Evolutionary conservation across 768 basidiomycete genomes (phyloP).

Genomic region (Cystofilobasidium capitatum): DNA sequence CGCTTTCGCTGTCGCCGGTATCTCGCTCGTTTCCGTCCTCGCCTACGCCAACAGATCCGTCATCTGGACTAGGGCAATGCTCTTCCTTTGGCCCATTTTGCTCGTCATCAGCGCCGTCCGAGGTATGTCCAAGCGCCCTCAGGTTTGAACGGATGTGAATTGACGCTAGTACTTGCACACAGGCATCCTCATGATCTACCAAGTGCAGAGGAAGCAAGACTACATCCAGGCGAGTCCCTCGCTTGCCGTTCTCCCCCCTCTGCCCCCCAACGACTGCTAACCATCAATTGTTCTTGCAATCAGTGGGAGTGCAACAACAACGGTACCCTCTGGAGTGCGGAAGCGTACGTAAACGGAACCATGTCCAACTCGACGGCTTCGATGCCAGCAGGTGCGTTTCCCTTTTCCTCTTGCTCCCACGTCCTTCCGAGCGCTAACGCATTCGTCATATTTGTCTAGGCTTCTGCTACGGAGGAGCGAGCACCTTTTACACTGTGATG

Average conservation of each 20-base stretch:
- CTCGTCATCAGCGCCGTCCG: neutral
- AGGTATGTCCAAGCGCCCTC: neutral
- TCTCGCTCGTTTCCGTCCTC: neutral
- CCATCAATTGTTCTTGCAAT: neutral
- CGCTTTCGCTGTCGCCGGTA: neutral
- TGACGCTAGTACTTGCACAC: too few species aligned
- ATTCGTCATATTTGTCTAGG: neutral
- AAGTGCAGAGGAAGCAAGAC: conserved; percentile 1
- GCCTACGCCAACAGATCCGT: neutral
- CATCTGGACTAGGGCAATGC: neutral
- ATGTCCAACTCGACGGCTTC: neutral
- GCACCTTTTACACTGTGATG: neutral
- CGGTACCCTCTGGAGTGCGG: neutral
- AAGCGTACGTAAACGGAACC: neutral
- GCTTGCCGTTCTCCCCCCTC: neutral
- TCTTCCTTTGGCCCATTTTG: neutral
- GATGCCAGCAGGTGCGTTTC: neutral
- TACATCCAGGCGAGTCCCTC: neutral
- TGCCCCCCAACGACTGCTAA: neutral
- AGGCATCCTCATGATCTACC: conserved; percentile 7
- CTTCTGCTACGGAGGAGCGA: neutral
- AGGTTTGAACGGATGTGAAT: neutral
- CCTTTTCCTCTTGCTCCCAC: neutral
- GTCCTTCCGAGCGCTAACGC: too few species aligned
- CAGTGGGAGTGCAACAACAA: conserved; percentile 4